Base-by-base conservation (phyloP, 345 rosid genomes). In the Rhodamnia argentea region DNA sequence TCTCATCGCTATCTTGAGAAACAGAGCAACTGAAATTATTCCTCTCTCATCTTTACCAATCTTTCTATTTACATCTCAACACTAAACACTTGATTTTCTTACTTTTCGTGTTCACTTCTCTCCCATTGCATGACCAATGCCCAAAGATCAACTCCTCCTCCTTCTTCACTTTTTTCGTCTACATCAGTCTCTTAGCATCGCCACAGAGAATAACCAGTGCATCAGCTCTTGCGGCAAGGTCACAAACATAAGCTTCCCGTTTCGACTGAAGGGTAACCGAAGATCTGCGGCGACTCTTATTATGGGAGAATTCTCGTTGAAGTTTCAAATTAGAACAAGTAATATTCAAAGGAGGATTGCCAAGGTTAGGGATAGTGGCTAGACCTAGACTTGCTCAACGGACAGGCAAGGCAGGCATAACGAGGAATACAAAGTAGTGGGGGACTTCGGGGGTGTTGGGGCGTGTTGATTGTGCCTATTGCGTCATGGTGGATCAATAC, bases 181-280 rank as follows among this genome's bases (percentile, higher is more conserved):
- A 57, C 27, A 24, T 22, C 26, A 22, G 59, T 23, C 59, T 23
- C 22, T 55, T 8, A 55, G 58, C 8, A 55, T 55, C 2, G 58
- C 59, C n/a, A 2, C 0, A 22, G 13, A 56, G 22, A 18, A 56
- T 4, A 56, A 22, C 22, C n/a, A 3, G 26, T 22, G 1, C 12
- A 9, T 0, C 26, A 56, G 26, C 59, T 54, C 56, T 56, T 56
- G 13, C 0, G 59, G 59, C 0, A 26, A 56, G 59, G 2, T 56
- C 0, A 0, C 11, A 0, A 56, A 56, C 2, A 22, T 1, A 56
- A 56, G 12, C 2, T 3, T 0, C n/a, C 0, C 59, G 0, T 56
- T 56, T 1, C 5, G n/a, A 0, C 42, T 40, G 42, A 40, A 3
- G 5, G 42, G 42, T 40, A 5, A 40, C 42, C 42, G 42, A 40